Conservation (phyloP, 2,329 filamentous ascomycete species). For the Colletotrichum eleusines region DNA sequence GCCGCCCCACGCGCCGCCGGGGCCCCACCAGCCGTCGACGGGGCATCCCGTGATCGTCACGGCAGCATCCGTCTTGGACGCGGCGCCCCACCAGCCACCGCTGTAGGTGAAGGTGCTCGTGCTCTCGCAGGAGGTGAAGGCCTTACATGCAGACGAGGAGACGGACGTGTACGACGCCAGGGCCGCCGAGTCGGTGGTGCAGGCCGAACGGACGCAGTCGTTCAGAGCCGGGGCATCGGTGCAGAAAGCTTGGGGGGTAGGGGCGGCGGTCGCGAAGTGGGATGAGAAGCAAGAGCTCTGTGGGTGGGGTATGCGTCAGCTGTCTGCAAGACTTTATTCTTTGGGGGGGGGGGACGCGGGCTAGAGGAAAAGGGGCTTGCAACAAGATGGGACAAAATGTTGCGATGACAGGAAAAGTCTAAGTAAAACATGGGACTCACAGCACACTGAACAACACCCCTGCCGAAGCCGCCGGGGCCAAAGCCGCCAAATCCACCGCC, state of each 20-base stretch:
- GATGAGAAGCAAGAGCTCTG: constrained; percentile 46
- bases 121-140: constrained; percentile 42
- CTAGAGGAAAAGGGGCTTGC: no score
- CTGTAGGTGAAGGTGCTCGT: constrained; percentile 47
- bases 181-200: constrained; percentile 42
- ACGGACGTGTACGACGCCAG: constrained; percentile 43
- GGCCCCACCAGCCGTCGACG: constrained; percentile 45
- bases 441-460: constrained; percentile 30
- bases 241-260: constrained; percentile 45
- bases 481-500: constrained; percentile 31
- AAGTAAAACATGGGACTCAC: constrained; percentile 17
- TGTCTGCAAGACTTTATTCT: background rate
- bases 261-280: constrained; percentile 45
- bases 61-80: constrained; percentile 39
- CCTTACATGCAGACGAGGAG: constrained; percentile 44
- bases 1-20: constrained; percentile 41
- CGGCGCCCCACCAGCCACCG: constrained; percentile 39
- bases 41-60: constrained; percentile 47
- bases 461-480: constrained; percentile 30
- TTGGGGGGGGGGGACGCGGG: no score
- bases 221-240: constrained; percentile 36
- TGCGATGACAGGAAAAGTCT: background rate
- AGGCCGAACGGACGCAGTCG: constrained; percentile 44
- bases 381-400: constrained; percentile 3
- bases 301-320: background rate